Evolutionary conservation across 768 basidiomycete species (phyloP), one percentile per base, ranked within the genome.

Genomic region (Crassisporium funariophilum): DNA sequence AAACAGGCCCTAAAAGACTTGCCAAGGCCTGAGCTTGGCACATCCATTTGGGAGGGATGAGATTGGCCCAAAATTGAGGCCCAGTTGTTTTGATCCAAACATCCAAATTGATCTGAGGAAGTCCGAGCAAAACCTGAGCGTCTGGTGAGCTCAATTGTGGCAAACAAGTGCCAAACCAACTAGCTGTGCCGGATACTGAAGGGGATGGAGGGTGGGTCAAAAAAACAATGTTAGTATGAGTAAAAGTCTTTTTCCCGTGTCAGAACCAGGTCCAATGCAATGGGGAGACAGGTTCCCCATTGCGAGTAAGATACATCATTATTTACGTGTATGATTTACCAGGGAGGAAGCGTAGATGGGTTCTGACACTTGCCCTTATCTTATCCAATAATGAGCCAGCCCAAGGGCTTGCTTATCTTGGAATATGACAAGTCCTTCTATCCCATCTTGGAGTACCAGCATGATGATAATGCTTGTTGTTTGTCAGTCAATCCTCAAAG

Each of bases 241-340:
- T 15, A 20, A 36, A 36, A 36, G 8, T 36, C 35, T 36, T 36
- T 36, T 36, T 36, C 35, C 35, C 35, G 35, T 15, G 19, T 36
- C 35, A 36, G 35, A 36, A 36, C 35, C 35, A 36, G 35, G 35
- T 36, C 35, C 35, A 36, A 36, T 15, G 35, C 35, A 16, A 36
- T 36, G 15, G 15, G 15, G 35, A 36, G 15, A 36, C 8, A 16
- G 8, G 27, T 36, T 36, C 35, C 7, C 15, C 6, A 36, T 36
- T 15, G 35, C 35, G 15, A n/a, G 35, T 15, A 36, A 33, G n/a
- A 9, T n/a, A 33, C 9, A 9, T 33, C 29, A 33, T 33, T 33
- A 33, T 33, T 33, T 33, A n/a, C 29, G n/a, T n/a, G n/a, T 33
- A 33, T 33, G 29, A 33, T 33, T 33, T 33, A 33, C 29, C 9